Base-by-base conservation (phyloP, 2,329 filamentous ascomycete genomes). In the Parastagonospora nodorum region DNA sequence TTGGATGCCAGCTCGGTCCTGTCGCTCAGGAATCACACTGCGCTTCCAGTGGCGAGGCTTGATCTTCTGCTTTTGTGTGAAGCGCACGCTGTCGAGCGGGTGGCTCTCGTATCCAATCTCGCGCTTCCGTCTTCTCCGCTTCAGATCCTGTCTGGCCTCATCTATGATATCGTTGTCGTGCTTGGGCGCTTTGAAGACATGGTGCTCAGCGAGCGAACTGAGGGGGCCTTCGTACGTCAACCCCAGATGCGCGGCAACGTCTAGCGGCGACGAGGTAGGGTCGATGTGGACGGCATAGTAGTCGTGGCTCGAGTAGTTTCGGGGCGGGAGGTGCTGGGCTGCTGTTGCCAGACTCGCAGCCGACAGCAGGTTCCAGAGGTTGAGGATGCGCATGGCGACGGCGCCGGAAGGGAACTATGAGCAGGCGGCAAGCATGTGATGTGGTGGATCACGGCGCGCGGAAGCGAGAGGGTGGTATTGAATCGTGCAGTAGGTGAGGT, bases 281-380 rank as follows among this genome's bases (percentile, higher is more conserved):
- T 88, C 84, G 66, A 99, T 83, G 60, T 97, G 89, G 40, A 99
- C 81, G 58, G 95, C 92, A 73, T 97, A 97, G 77, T 96, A 97
- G 74, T 99, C 93, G 75, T 92, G 85, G 33, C 83, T 81, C 42
- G 88, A 83, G 79, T 95, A 90, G 68, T 94, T 83, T 63, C 89
- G 88, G 56, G 81, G 77, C 42, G 80, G 77, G 38, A 84, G 72
- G 58, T 66, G 68, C 42, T 54, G 55, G 42, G 58, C 61, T 43
- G 65, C 66, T 15, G 68, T 61, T 38, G 66, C 63, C 50, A 67
- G 59, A 50, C 66, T 58, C 24, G 72, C 68, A 37, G 67, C 67
- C 29, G 71, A 69, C 45, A 74, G 64, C 58, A 74, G 66, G 49
- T 63, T 60, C 53, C 64, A 71, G 47, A 88, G 66, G 45, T 84